Percentiles rank a stretch among this genome's conserved stretches.
phyloP scores from a whole-genome alignment of 345 rosid species.

The Brassica carinata region DNA sequence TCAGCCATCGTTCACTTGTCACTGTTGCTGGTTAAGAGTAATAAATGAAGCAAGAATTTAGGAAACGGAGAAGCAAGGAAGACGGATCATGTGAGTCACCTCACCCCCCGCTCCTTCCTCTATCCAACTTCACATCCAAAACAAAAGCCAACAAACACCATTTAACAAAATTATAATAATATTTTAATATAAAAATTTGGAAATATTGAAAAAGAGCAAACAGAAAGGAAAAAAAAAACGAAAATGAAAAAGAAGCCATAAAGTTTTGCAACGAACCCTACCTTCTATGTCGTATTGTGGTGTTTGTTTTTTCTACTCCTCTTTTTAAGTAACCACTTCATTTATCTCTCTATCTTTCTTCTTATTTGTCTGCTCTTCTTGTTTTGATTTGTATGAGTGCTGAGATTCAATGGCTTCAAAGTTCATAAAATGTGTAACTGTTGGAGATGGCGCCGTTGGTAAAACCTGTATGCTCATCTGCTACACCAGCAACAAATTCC shows the following conservation, averaged over 20 bases:
- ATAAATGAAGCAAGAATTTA: conserved; percentile 33
- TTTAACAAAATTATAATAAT: neutral
- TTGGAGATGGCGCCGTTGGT: conserved; percentile 48
- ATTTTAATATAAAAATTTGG: neutral
- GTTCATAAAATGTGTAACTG: conserved; percentile 45
- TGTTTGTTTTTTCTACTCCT: conserved; percentile 11
- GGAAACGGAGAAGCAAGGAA: conserved; percentile 15
- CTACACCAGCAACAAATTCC: conserved; percentile 48
- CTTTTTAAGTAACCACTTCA: conserved; percentile 34
- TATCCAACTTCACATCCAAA: conserved; percentile 22
- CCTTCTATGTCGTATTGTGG: conserved; percentile 10
- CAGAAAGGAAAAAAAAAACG: neutral
- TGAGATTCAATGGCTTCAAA: conserved; percentile 36
- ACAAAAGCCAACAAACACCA: conserved; percentile 27
- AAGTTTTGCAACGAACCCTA: conserved; percentile 36
- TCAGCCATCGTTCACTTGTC: conserved; percentile 27
- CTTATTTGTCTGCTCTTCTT: neutral
- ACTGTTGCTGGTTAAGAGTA: conserved; percentile 1
- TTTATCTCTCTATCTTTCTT: conserved; percentile 6
- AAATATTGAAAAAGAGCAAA: neutral
- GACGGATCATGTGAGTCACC: conserved; percentile 36
- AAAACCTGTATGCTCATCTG: conserved; percentile 49
- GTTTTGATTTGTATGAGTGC: neutral
- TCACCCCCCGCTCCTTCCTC: conserved; percentile 16
- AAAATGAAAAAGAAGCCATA: conserved; percentile 6